Conservation (phyloP, 2,329 filamentous ascomycete species). For the Clarireedia hainanense region DNA sequence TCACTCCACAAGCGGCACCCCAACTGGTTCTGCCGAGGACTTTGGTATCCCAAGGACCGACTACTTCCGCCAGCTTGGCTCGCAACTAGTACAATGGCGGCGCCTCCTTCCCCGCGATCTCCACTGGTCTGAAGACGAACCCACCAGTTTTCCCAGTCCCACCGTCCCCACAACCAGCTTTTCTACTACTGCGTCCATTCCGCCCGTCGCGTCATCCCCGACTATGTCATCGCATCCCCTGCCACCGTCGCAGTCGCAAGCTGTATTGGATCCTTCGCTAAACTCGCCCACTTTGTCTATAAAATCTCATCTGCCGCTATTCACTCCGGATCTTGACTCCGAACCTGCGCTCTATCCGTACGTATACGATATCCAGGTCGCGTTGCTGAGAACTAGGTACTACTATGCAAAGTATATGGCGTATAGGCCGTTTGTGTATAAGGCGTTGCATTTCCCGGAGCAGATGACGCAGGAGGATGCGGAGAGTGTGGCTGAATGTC, state of each 20-base stretch:
- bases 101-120: conserved; percentile 45
- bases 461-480: conserved; percentile 45
- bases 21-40: conserved; percentile 13
- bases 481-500: conserved; percentile 46
- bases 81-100: conserved; percentile 51
- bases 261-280: conserved; percentile 14
- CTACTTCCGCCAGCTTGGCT: conserved; percentile 43
- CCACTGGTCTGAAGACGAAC: conserved; percentile 49
- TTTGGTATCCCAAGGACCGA: conserved; percentile 24
- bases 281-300: conserved; percentile 18
- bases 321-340: conserved; percentile 38
- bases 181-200: conserved; percentile 12
- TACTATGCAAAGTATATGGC: conserved; percentile 52
- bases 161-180: not conserved
- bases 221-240: not conserved
- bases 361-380: conserved; percentile 48
- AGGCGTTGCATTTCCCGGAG: conserved; percentile 50
- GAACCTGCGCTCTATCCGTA: conserved; percentile 41
- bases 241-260: not conserved
- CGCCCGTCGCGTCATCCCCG: not conserved
- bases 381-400: conserved; percentile 49
- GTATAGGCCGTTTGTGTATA: conserved; percentile 51
- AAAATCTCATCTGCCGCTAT: conserved; percentile 31
- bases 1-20: conserved; percentile 12
- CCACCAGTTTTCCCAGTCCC: conserved; percentile 34